Percentiles rank a stretch among this genome's conserved stretches.
Conservation (phyloP, 2,329 filamentous ascomycete species). For the Pochonia chlamydosporia region DNA sequence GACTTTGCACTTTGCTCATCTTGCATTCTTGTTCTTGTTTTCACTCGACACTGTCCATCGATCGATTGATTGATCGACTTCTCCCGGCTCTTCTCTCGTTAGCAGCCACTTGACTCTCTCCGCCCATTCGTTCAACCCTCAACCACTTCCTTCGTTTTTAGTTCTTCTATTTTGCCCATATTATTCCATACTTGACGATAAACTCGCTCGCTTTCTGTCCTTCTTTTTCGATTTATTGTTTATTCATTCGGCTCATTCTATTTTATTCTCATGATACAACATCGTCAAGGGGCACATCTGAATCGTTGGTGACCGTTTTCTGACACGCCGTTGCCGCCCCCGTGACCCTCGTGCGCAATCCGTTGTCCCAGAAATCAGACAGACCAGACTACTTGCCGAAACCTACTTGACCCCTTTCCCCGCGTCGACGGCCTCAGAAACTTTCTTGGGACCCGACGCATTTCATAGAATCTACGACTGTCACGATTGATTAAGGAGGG, state of each 20-base stretch:
- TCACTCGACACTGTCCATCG: not conserved
- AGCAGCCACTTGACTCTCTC: no score
- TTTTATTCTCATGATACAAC: no score
- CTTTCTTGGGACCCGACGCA: not conserved
- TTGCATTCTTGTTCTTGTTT: not conserved
- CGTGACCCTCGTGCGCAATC: not conserved
- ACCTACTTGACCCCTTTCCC: not conserved
- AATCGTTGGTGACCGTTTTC: not conserved
- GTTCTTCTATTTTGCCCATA: not conserved
- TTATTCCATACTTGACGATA: not conserved
- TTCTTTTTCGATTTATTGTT: not conserved
- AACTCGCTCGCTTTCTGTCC: constrained; percentile 3
- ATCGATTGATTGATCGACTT: no score
- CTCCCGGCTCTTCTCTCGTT: constrained; percentile 1
- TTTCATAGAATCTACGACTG: not conserved
- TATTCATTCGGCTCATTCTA: no score
- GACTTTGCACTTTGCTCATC: constrained; percentile 1
- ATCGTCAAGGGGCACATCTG: not conserved
- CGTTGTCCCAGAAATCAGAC: not conserved
- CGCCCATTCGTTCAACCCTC: constrained; percentile 3
- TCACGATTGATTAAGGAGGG: not conserved
- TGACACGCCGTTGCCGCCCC: not conserved
- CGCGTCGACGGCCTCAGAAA: not conserved
- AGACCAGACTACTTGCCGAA: no score
- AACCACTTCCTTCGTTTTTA: not conserved